Base-by-base conservation (phyloP, 106 monocot species). In the Acorus gramineus region DNA sequence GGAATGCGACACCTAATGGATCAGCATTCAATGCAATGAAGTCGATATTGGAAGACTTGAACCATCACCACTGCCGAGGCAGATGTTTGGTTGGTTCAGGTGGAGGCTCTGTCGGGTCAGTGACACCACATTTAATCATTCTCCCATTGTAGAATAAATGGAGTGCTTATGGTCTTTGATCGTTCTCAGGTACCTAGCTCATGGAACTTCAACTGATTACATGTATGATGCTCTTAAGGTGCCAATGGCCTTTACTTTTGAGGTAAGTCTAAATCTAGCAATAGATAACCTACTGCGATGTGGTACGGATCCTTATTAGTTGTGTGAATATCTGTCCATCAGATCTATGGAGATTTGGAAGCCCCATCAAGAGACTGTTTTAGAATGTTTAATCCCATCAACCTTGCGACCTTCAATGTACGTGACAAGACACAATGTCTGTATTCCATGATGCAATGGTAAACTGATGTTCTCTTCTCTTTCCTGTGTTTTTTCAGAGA, bases 121-220 rank as follows among this genome's bases (percentile, higher is more conserved):
- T 81, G 53, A 3, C 44, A 62, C 65, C 3, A 67, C 55, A 57
- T 53, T 52, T 10, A 57, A 53, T 10, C 3, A 0, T 65, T 11
- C 46, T 3, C 0, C 2, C 28, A 4, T 7, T 51, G 4, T 57
- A 2, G 45, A 12, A 7, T 6, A 4, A 49, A 2, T 11, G 3
- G 48, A 57, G 46, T 11, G 6, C 14, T 43, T 71, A n/a, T 50
- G 12, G 6, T 49, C 11, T 2, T 56, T 58, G 46, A 43, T 49
- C 47, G 55, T 61, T 75, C 69, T 71, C 76, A 98, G 96, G 70
- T 98, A 98, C 66, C 79, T 96, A 55, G 96, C 96, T 11, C 96
- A 98, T 78, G 96, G 96, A 47, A 98, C 96, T 8, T 78, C 96
- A 11, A 98, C 96, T 11, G 91, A 98, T 66, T 98, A 98, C 69